phyloP scores from a whole-genome alignment of 306 rosid genomes.

The Canavalia gladiata region DNA sequence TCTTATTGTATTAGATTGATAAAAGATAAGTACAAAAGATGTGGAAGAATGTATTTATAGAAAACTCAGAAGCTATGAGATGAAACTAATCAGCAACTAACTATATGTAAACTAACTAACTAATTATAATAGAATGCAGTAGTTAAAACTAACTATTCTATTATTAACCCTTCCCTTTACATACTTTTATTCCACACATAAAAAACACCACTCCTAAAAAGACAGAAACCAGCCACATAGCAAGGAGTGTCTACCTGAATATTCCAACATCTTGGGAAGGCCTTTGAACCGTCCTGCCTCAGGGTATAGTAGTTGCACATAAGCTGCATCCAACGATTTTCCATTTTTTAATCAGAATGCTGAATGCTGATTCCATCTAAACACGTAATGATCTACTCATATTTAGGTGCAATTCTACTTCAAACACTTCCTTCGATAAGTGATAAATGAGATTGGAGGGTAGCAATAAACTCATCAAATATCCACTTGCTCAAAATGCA shows the following conservation, averaged over 20 bases:
- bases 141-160: too few relatives aligned
- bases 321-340: slow-evolving; percentile 64
- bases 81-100: too few relatives aligned
- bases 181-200: not conserved
- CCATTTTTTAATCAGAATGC: slow-evolving; percentile 40
- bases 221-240: not conserved
- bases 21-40: too few relatives aligned
- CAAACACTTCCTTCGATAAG: slow-evolving; percentile 28
- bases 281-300: slow-evolving; percentile 92
- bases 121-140: too few relatives aligned
- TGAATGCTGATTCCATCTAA: slow-evolving; percentile 19
- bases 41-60: too few relatives aligned
- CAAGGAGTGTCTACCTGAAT: slow-evolving; percentile 69
- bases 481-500: slow-evolving; percentile 26
- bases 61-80: too few relatives aligned
- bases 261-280: slow-evolving; percentile 83
- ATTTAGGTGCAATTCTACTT: slow-evolving; percentile 34
- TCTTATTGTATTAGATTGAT: too few relatives aligned
- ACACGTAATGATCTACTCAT: slow-evolving; percentile 8
- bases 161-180: not conserved
- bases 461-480: not conserved
- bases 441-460: slow-evolving; percentile 8
- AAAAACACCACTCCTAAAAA: not conserved
- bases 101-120: too few relatives aligned
- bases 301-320: slow-evolving; percentile 93